These are phyloP conservation scores for Hygrophoropsis aurantiaca DNA, from an alignment of 768 basidiomycete species.

Conservation along the genomic window DNA sequence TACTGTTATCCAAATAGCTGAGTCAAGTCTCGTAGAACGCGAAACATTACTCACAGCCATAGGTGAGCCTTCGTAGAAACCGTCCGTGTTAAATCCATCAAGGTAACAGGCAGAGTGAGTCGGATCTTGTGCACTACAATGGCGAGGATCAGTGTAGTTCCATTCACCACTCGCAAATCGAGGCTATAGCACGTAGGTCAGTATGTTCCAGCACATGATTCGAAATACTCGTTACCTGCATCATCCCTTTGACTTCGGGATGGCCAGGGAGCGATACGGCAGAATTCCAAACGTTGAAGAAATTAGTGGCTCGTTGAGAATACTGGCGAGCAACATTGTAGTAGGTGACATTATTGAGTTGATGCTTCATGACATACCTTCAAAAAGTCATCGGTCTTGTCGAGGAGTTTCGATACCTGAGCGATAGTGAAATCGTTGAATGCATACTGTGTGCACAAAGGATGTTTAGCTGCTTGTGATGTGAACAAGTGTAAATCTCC, in stretches of 20 bases:
- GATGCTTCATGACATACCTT: conserved; percentile 39
- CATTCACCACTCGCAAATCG: conserved; percentile 56
- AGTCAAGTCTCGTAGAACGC: background rate
- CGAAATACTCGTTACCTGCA: conserved; percentile 43
- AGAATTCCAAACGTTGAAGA: conserved; percentile 59
- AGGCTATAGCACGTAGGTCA: conserved; percentile 35
- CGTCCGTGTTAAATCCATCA: conserved; percentile 53
- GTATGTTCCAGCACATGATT: background rate
- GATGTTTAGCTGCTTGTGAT: background rate
- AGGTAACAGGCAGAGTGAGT: conserved; percentile 57
- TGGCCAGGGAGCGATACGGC: conserved; percentile 52
- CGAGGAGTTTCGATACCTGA: conserved; percentile 58
- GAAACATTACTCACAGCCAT: conserved; percentile 46
- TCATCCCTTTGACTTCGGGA: conserved; percentile 50
- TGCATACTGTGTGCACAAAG: conserved; percentile 42
- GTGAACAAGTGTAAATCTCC: conserved; percentile 1
- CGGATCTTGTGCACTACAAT: conserved; percentile 66
- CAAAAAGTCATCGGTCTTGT: conserved; percentile 45
- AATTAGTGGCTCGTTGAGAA: conserved; percentile 53
- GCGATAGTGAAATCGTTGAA: conserved; percentile 66
- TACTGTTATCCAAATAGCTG: conserved; percentile 35
- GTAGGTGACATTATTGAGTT: background rate
- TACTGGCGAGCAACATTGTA: conserved; percentile 37
- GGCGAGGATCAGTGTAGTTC: conserved; percentile 65
- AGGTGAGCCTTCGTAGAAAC: conserved; percentile 66